Evolutionary conservation across 1,284 basidiomycete species (phyloP), one percentile per base, ranked within the genome.

Genomic region (Papiliotrema nemorosa): DNA sequence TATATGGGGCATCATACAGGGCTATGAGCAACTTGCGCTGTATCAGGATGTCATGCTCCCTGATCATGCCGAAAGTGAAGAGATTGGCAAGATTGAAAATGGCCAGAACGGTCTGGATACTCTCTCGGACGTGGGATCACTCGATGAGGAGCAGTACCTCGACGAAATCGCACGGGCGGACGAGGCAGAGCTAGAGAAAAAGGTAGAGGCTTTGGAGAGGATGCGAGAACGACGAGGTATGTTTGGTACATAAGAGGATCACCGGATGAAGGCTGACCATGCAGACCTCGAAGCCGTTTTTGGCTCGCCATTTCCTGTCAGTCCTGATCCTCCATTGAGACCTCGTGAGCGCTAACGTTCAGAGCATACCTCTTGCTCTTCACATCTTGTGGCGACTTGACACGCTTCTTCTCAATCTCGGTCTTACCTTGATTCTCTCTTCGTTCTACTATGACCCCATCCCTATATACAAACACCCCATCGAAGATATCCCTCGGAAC

Each of bases 361-460:
- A 73, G 71, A 69, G 63, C 51, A 74, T 75, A 38, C 70, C 72
- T 0, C 62, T 75, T 50, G 60, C 72, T 1, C 60, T 75, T 10
- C 73, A 74, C 46, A 55, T 73, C 2, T 60, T 75, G 4, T 75
- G 73, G 73, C 62, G 74, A 37, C 58, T 76, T 27, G 74, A 76
- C 49, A 72, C 72, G 35, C 64, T 76, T 3, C 63, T 76, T 0
- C 63, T 76, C 49, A 76, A 74, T 52, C 67, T 76, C n/a, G 74
- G 74, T 25, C 57, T 76, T 3, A 76, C 74, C n/a, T 60, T 76
- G 5, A 62, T 74, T 44, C 61, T 74, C 34, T 70, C 72, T 7
- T 65, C 71, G 5, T 74, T 64, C 59, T 75, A 70, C 54, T 70
- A 66, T 56, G 64, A 74, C 59, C 62, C 72, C 2, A 55, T 59